Conservation (phyloP, 1,139 yeast species). For the Taphrina wiesneri region DNA sequence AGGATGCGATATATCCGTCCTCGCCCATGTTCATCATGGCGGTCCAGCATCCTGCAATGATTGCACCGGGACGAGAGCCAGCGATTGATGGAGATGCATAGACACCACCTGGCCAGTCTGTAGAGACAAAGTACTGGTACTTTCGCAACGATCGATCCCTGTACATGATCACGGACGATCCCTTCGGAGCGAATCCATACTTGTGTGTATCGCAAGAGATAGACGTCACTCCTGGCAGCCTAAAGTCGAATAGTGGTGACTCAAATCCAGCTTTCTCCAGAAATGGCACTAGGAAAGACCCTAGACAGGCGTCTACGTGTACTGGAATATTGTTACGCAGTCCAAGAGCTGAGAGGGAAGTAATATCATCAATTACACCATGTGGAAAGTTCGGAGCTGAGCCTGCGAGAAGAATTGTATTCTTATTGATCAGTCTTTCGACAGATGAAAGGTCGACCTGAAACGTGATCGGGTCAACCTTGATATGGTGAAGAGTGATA, state of each 20-base stretch:
- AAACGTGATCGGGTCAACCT: constrained; percentile 65
- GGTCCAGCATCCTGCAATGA: constrained; percentile 97
- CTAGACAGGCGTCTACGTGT: constrained; percentile 94
- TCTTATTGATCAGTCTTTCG: constrained; percentile 63
- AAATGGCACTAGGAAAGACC: constrained; percentile 85
- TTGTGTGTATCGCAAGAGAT: constrained; percentile 97
- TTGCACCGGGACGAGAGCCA: constrained; percentile 95
- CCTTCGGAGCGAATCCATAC: constrained; percentile 97
- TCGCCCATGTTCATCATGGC: constrained; percentile 78
- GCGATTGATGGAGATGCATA: constrained; percentile 97
- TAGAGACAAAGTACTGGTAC: constrained; percentile 77
- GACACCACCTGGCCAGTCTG: constrained; percentile 92
- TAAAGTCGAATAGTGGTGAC: constrained; percentile 66
- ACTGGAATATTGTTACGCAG: constrained; percentile 66
- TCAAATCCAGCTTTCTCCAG: constrained; percentile 66
- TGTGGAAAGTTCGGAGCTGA: constrained; percentile 98
- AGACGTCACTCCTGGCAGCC: constrained; percentile 92
- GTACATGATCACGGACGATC: constrained; percentile 90
- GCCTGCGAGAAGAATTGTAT: constrained; percentile 82
- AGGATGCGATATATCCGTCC: constrained; percentile 69
- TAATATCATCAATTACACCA: constrained; percentile 89
- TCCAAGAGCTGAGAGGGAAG: constrained; percentile 68
- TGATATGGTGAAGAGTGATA: constrained; percentile 79
- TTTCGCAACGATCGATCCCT: constrained; percentile 64
- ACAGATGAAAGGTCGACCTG: constrained; percentile 69